phyloP scores from a whole-genome alignment of 2,329 filamentous ascomycete species.

The Aspergillus bombycis region DNA sequence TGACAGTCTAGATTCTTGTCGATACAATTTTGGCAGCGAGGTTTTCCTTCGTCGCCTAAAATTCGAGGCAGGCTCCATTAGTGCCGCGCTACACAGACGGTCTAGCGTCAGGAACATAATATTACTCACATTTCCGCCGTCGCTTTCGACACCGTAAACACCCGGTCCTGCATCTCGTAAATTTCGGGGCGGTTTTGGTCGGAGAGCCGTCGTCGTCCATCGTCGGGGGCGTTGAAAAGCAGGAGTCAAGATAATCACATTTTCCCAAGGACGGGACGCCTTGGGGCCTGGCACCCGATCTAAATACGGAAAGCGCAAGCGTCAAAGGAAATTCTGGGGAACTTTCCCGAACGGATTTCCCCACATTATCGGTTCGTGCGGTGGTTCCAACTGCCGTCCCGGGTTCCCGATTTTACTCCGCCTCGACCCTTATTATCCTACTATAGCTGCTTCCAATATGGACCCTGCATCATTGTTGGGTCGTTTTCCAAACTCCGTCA shows the following conservation, averaged over 20 bases:
- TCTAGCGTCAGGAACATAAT: background rate
- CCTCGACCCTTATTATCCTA: background rate
- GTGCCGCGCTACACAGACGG: background rate
- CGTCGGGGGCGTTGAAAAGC: background rate
- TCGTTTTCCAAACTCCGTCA: too few species aligned
- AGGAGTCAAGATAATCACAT: background rate
- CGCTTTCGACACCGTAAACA: constrained; percentile 55
- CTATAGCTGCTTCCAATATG: background rate
- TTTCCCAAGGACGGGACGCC: background rate
- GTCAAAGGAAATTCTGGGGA: background rate
- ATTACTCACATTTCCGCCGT: constrained; percentile 51
- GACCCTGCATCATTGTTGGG: background rate
- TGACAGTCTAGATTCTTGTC: constrained; percentile 52
- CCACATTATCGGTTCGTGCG: background rate
- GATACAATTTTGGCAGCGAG: constrained; percentile 53
- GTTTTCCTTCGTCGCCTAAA: constrained; percentile 56
- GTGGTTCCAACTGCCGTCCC: background rate
- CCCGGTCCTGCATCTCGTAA: constrained; percentile 43
- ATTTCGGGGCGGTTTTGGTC: constrained; percentile 11
- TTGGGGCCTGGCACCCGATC: background rate
- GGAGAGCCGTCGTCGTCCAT: background rate
- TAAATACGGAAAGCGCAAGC: constrained; percentile 1
- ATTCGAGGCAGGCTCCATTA: background rate
- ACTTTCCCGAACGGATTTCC: constrained; percentile 27
- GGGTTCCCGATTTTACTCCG: background rate